phyloP scores from a whole-genome alignment of 257 asterid species.

The Orobanche coerulescens region DNA sequence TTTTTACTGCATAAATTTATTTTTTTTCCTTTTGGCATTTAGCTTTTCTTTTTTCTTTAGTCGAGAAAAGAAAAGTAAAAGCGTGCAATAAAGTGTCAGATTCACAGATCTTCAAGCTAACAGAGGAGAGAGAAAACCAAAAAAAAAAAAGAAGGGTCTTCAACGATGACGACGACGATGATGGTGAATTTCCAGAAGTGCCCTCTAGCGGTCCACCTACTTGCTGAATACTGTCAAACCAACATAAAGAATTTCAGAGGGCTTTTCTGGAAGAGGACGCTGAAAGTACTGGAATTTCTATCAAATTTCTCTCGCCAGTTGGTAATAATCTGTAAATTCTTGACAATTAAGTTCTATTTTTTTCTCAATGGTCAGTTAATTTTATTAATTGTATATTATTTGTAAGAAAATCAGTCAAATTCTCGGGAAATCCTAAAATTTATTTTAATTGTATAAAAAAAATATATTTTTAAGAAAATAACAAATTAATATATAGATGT shows the following conservation, averaged over 20 bases:
- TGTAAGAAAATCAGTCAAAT: slow-evolving; percentile 24
- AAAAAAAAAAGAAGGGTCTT: neutral
- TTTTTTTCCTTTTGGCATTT: no score
- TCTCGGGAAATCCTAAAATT: no score
- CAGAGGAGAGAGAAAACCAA: neutral
- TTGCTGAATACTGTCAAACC: slow-evolving; percentile 9
- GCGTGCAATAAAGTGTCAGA: slow-evolving; percentile 39
- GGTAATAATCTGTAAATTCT: slow-evolving; percentile 37
- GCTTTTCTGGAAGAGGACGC: slow-evolving; percentile 22
- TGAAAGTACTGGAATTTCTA: neutral
- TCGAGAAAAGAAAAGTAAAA: neutral
- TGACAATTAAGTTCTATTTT: slow-evolving; percentile 23
- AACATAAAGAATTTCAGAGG: slow-evolving; percentile 18
- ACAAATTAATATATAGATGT: no score
- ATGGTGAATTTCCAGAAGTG: slow-evolving; percentile 16
- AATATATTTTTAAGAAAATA: no score
- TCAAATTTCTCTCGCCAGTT: neutral
- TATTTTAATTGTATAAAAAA: no score
- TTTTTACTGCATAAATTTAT: neutral
- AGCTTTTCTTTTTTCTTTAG: neutral
- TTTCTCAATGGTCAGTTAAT: slow-evolving; percentile 7
- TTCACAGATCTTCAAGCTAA: slow-evolving; percentile 48
- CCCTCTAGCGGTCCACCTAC: neutral
- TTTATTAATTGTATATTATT: neutral
- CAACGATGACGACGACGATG: no score